Evolutionary conservation across 2,329 filamentous ascomycete species (phyloP).

Genomic region (Calonectria ilicicola): DNA sequence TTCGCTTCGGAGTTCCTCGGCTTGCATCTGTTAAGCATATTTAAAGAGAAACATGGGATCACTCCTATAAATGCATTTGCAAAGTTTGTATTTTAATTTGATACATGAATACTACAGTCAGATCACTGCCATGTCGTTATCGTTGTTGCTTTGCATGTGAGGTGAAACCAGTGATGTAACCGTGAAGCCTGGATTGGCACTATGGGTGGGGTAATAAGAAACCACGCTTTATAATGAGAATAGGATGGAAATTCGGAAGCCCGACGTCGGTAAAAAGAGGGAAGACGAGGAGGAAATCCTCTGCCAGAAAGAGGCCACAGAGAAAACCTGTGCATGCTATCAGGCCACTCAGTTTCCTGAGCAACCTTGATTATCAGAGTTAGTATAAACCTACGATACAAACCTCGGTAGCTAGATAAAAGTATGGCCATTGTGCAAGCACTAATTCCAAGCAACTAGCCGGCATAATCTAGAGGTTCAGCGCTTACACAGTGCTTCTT

Average conservation of each 20-base stretch:
- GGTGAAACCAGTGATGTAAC: not conserved
- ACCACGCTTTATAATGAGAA: not conserved
- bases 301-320: not conserved
- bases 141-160: not conserved
- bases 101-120: not conserved
- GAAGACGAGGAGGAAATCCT: not conserved
- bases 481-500: conserved; percentile 17
- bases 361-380: not conserved
- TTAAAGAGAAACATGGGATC: not conserved
- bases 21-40: not conserved
- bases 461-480: conserved; percentile 31
- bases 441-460: conserved; percentile 26
- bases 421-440: conserved; percentile 29
- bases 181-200: not conserved
- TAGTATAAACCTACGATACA: conserved; percentile 31
- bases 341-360: too few species aligned
- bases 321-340: not conserved
- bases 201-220: not conserved
- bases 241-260: not conserved
- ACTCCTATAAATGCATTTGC: not conserved
- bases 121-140: not conserved
- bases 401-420: conserved; percentile 36
- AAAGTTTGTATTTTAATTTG: not conserved
- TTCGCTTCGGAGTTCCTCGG: not conserved
- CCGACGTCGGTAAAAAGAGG: not conserved